Evolutionary conservation across 257 asterid species (phyloP).

Genomic region (Solanum tacnaense): DNA sequence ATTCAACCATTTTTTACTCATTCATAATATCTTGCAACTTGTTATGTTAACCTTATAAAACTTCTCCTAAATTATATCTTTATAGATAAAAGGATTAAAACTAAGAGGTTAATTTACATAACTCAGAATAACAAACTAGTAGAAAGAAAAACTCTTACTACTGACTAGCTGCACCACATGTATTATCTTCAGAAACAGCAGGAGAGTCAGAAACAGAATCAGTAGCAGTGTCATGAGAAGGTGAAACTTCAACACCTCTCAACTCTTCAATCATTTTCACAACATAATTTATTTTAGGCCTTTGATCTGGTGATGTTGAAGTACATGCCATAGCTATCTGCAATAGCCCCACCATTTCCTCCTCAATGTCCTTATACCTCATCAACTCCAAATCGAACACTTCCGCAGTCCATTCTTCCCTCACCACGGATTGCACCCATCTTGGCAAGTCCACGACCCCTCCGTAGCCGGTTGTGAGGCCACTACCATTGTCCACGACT

Average conservation of each 20-base stretch:
- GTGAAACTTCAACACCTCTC: constrained; percentile 60
- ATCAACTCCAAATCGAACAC: constrained; percentile 94
- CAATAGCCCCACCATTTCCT: constrained; percentile 90
- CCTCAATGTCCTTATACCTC: constrained; percentile 91
- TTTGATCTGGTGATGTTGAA: constrained; percentile 49
- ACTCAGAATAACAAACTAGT: not conserved
- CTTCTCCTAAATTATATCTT: not conserved
- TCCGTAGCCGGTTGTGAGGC: constrained; percentile 34
- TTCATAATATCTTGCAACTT: too few species aligned
- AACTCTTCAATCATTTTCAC: constrained; percentile 85
- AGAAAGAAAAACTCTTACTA: not conserved
- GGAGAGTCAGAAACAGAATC: constrained; percentile 81
- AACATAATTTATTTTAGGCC: constrained; percentile 60
- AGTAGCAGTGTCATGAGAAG: constrained; percentile 32
- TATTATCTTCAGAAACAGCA: constrained; percentile 40
- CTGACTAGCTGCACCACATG: constrained; percentile 49
- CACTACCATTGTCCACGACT: constrained; percentile 30
- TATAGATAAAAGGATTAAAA: not conserved
- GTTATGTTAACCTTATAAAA: not conserved
- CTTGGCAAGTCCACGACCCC: constrained; percentile 74
- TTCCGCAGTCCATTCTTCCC: constrained; percentile 99
- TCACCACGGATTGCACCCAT: constrained; percentile 97
- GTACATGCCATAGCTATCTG: constrained; percentile 83
- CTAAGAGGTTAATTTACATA: constrained; percentile 19
- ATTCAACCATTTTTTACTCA: not conserved